Conservation (phyloP, 257 asterid genomes). For the Nyctanthes arbortristis region DNA sequence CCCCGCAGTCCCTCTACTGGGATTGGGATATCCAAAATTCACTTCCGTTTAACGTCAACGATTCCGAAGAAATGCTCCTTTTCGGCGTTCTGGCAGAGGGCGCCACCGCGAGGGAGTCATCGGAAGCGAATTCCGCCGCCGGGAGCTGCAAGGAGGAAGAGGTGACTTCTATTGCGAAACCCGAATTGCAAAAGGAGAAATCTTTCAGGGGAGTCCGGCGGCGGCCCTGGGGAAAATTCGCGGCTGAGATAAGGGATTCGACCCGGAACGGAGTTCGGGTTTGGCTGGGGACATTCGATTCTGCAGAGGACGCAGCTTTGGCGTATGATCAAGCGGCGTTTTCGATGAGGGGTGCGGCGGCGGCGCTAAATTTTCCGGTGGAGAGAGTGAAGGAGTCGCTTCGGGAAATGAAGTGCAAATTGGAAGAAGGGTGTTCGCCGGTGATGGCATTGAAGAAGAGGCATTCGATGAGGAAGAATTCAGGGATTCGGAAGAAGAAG, state of each 20-base stretch:
- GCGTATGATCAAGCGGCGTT: slow-evolving; percentile 91
- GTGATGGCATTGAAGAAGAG: slow-evolving; percentile 66
- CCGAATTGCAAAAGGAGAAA: slow-evolving; percentile 23
- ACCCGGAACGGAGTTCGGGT: slow-evolving; percentile 78
- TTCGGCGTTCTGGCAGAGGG: slow-evolving; percentile 41
- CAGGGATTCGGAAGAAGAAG: slow-evolving; percentile 20
- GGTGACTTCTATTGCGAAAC: slow-evolving; percentile 33
- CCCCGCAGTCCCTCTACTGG: slow-evolving; percentile 24
- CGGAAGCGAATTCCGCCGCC: slow-evolving; percentile 30
- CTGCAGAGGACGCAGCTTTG: slow-evolving; percentile 84
- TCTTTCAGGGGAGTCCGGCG: slow-evolving; percentile 68
- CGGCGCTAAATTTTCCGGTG: slow-evolving; percentile 75
- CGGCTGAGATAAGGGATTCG: slow-evolving; percentile 87
- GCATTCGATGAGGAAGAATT: slow-evolving; percentile 57
- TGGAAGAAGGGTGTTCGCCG: slow-evolving; percentile 68
- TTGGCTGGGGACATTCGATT: slow-evolving; percentile 87
- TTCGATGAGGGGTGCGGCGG: slow-evolving; percentile 66
- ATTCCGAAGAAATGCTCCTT: slow-evolving; percentile 71
- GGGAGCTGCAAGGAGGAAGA: slow-evolving; percentile 47
- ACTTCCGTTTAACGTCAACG: slow-evolving; percentile 68
- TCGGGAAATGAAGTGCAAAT: slow-evolving; percentile 47
- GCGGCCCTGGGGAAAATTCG: slow-evolving; percentile 91
- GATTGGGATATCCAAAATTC: slow-evolving; percentile 35
- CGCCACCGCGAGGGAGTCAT: slow-evolving; percentile 20
- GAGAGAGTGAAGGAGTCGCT: slow-evolving; percentile 65